Evolutionary conservation across 2,329 filamentous ascomycete genomes (phyloP).

Genomic region (Curvularia sp.): DNA sequence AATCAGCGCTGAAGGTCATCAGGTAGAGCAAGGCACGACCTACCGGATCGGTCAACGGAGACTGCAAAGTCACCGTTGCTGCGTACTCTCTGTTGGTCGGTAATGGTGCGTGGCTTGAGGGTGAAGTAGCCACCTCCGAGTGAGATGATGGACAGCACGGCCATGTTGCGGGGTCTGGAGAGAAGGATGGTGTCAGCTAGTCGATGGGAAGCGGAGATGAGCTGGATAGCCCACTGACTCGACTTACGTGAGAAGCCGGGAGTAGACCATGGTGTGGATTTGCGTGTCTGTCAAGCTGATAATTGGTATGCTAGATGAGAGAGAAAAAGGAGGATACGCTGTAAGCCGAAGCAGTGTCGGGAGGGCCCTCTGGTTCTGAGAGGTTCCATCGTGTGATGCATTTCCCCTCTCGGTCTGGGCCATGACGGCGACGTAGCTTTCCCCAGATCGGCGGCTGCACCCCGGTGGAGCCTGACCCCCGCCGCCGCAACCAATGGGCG

Average conservation of each 20-base stretch:
- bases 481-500: conserved; percentile 13
- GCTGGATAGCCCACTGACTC: background rate
- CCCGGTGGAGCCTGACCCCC: conserved; percentile 17
- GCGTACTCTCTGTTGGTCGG: conserved; percentile 40
- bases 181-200: conserved; percentile 22
- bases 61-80: conserved; percentile 47
- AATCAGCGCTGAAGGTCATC: conserved; percentile 8
- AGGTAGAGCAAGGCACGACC: background rate
- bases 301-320: background rate
- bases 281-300: conserved; percentile 2
- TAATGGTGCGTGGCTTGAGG: conserved; percentile 41
- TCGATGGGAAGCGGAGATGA: conserved; percentile 12
- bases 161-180: conserved; percentile 43
- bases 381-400: conserved; percentile 31
- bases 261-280: conserved; percentile 37
- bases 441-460: conserved; percentile 24
- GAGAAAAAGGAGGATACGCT: background rate
- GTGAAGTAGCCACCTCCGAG: conserved; percentile 45
- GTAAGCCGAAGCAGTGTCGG: conserved; percentile 8
- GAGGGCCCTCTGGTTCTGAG: background rate
- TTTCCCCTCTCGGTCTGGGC: conserved; percentile 26
- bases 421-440: conserved; percentile 27
- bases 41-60: conserved; percentile 48
- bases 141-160: conserved; percentile 41
- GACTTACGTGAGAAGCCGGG: conserved; percentile 43